Evolutionary conservation across 768 basidiomycete genomes (phyloP).

Genomic region (Termitomyces sp.): DNA sequence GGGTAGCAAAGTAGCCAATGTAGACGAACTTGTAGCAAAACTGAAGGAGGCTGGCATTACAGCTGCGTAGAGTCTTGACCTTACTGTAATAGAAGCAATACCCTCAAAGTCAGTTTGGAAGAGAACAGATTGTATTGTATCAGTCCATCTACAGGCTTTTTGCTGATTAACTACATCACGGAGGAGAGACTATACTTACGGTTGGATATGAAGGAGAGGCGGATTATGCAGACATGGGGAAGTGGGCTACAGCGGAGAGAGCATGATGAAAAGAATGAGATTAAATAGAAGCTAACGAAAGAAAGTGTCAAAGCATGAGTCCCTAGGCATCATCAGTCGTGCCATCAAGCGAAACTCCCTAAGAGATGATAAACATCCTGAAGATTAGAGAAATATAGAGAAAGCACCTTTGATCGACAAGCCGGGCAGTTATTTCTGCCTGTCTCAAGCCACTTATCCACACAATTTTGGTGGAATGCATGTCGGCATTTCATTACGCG

Average conservation of each 20-base stretch:
- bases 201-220: constrained; percentile 2
- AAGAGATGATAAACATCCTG: background rate
- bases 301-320: background rate
- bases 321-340: constrained; percentile 1
- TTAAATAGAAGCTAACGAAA: background rate
- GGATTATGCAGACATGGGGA: background rate
- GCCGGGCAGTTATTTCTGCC: constrained; percentile 92
- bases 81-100: background rate
- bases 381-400: background rate
- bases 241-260: background rate
- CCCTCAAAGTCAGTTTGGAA: background rate
- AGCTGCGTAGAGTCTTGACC: constrained; percentile 21
- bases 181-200: background rate
- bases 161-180: constrained; percentile 2
- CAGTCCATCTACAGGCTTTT: constrained; percentile 9
- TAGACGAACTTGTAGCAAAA: constrained; percentile 86
- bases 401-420: constrained; percentile 66
- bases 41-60: constrained; percentile 81
- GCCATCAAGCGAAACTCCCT: constrained; percentile 28
- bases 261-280: background rate
- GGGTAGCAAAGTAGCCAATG: constrained; percentile 85
- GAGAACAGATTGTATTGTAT: background rate
- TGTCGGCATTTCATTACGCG: constrained; percentile 81
- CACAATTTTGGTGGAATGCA: constrained; percentile 85
- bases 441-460: constrained; percentile 82